Percentiles rank a stretch among this genome's conserved stretches.
phyloP scores from a whole-genome alignment of 1,284 basidiomycete species.

The Malassezia arunalokei region DNA sequence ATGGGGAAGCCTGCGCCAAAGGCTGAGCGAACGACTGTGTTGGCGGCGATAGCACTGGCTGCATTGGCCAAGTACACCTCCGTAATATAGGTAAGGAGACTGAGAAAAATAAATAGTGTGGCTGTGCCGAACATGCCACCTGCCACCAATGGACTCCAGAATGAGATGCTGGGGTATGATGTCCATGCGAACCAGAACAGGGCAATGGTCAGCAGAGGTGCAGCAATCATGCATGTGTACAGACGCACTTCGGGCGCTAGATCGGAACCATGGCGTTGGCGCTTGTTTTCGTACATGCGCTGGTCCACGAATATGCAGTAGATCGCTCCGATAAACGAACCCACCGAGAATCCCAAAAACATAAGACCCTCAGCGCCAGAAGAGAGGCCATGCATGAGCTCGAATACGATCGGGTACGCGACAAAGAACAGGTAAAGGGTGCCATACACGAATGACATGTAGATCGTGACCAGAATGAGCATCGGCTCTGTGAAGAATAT shows the following conservation, averaged over 20 bases:
- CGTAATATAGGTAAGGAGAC: constrained; percentile 49
- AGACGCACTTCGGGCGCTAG: constrained; percentile 38
- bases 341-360: constrained; percentile 44
- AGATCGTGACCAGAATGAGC: constrained; percentile 59
- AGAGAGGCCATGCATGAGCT: constrained; percentile 33
- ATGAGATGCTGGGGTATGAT: constrained; percentile 36
- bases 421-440: constrained; percentile 37
- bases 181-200: constrained; percentile 48
- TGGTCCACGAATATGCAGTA: constrained; percentile 32
- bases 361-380: constrained; percentile 37
- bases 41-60: constrained; percentile 54
- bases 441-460: constrained; percentile 64
- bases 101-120: constrained; percentile 54
- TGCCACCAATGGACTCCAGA: constrained; percentile 50
- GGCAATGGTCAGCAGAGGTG: constrained; percentile 43
- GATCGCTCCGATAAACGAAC: constrained; percentile 22
- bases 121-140: constrained; percentile 47
- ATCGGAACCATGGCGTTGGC: constrained; percentile 23
- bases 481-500: constrained; percentile 61
- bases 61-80: constrained; percentile 51
- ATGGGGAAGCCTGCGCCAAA: constrained; percentile 54
- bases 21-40: constrained; percentile 57
- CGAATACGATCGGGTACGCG: constrained; percentile 44
- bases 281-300: constrained; percentile 25
- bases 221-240: constrained; percentile 35